Conservation (phyloP, 139 green algal genomes). For the Chlorokybus atmophyticus region DNA sequence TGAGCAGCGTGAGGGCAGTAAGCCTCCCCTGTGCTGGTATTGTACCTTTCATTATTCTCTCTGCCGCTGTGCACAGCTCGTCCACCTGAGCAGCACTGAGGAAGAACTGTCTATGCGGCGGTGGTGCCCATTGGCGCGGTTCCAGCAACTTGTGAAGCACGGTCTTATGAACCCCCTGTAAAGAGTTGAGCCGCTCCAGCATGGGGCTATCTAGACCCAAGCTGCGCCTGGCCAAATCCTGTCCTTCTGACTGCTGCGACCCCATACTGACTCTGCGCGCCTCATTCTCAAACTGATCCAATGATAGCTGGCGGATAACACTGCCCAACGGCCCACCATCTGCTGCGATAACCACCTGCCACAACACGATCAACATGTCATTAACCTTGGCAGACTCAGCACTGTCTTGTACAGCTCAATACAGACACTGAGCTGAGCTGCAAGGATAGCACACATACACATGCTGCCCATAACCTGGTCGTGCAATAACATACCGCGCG, state of each 20-base stretch:
- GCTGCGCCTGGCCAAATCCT: neutral
- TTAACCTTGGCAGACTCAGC: too few species aligned
- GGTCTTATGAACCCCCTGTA: conserved; percentile 65
- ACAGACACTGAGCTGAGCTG: too few species aligned
- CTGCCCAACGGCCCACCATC: conserved; percentile 42
- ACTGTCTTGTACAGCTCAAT: too few species aligned
- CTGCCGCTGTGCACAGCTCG: conserved; percentile 43
- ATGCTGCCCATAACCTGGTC: too few species aligned
- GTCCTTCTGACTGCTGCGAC: neutral
- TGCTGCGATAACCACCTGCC: conserved; percentile 70
- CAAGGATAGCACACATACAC: too few species aligned
- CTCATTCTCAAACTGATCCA: conserved; percentile 99
- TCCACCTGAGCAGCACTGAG: conserved; percentile 68
- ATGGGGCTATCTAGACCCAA: too few species aligned
- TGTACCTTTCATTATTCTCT: conserved; percentile 70
- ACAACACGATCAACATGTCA: neutral
- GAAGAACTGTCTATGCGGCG: conserved; percentile 59
- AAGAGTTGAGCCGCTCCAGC: conserved; percentile 9
- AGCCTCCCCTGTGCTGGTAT: conserved; percentile 56
- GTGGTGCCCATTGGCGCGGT: conserved; percentile 32
- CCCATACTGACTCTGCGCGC: conserved; percentile 58
- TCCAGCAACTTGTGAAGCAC: conserved; percentile 60
- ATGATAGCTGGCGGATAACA: conserved; percentile 83
- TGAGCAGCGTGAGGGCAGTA: too few species aligned
- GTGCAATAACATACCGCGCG: too few species aligned